phyloP scores from a whole-genome alignment of 108 stramenopile species.

The Cyclotella sp. region DNA sequence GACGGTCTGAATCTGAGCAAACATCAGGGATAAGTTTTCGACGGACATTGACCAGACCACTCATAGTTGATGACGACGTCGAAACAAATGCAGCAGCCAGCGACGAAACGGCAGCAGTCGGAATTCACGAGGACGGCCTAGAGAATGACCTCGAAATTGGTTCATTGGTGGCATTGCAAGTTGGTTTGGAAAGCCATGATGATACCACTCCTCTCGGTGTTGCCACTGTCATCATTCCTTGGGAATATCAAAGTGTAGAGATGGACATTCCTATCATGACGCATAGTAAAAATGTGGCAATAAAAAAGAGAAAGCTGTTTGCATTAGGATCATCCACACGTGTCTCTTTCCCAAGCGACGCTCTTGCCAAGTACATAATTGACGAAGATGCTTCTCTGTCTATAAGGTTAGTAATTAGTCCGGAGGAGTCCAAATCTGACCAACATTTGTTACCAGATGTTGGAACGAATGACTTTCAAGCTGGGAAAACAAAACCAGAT shows the following conservation, averaged over 20 bases:
- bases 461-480: not conserved
- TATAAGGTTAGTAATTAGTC: not conserved
- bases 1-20: too few species aligned
- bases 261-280: not conserved
- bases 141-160: not conserved
- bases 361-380: conserved; percentile 10
- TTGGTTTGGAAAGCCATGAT: conserved; percentile 15
- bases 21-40: not conserved
- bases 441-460: not conserved
- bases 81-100: too few species aligned
- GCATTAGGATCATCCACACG: not conserved
- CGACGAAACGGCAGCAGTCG: too few species aligned
- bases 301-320: conserved; percentile 3
- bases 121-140: not conserved
- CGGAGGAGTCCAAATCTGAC: not conserved
- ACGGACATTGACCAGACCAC: not conserved
- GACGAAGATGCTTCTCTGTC: not conserved
- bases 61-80: too few species aligned
- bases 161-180: not conserved
- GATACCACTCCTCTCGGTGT: conserved; percentile 62
- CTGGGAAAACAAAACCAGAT: not conserved
- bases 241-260: conserved; percentile 66
- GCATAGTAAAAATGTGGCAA: not conserved
- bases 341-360: conserved; percentile 7
- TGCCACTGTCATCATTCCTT: conserved; percentile 61